These are phyloP conservation scores for Seiridium unicorne DNA, from an alignment of 2,329 filamentous ascomycete species.

Conservation along the genomic window DNA sequence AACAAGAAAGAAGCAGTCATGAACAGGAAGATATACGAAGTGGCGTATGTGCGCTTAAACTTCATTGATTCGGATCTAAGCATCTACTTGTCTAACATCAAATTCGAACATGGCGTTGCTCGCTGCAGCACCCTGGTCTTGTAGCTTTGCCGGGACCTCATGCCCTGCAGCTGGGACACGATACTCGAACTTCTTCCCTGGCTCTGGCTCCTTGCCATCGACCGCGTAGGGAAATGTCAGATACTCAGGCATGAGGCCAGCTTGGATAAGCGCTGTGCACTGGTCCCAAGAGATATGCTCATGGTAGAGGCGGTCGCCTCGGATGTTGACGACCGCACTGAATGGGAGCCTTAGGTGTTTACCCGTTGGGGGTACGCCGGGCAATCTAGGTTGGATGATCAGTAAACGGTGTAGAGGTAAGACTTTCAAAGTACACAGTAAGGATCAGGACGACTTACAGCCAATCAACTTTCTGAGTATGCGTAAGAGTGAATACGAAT, in stretches of 20 bases:
- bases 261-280: constrained; percentile 57
- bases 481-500: constrained; percentile 65
- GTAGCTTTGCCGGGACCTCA: constrained; percentile 48
- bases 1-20: neutral
- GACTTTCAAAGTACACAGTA: too few relatives aligned
- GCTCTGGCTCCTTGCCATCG: constrained; percentile 30
- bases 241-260: constrained; percentile 63
- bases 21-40: too few relatives aligned
- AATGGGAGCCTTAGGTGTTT: constrained; percentile 58
- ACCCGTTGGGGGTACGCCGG: constrained; percentile 58
- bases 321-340: constrained; percentile 63
- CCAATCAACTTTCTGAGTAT: constrained; percentile 65
- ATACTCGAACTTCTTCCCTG: constrained; percentile 47
- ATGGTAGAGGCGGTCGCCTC: constrained; percentile 66
- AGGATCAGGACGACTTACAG: constrained; percentile 46
- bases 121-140: constrained; percentile 46
- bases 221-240: constrained; percentile 60
- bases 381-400: constrained; percentile 18
- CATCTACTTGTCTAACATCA: constrained; percentile 4
- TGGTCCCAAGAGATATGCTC: constrained; percentile 75
- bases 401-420: too few relatives aligned
- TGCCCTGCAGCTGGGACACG: constrained; percentile 58
- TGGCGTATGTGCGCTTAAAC: too few relatives aligned
- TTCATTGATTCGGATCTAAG: neutral
- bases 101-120: constrained; percentile 56